Evolutionary conservation across 495 filamentous ascomycete genomes (phyloP), one percentile per base, ranked within the genome.

Genomic region (Eremomyces bilateralis): DNA sequence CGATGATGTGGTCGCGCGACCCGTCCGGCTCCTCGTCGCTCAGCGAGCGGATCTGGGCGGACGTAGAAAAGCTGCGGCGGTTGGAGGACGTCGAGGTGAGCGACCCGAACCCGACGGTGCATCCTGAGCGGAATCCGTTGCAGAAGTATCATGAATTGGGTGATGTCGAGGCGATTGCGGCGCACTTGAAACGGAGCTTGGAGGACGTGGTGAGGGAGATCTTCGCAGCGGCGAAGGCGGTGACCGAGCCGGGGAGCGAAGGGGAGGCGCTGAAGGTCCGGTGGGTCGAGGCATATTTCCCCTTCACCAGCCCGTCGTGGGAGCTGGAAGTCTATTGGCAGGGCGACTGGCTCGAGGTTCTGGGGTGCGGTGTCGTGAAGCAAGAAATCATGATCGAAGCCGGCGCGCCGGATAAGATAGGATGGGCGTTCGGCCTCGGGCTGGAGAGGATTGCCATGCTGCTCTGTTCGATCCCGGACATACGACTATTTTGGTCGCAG

Each of bases 241-340:
- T 4, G 16, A 4, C 12, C 20, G 58, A 63, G 16, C 54, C 64
- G 17, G 59, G 61, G 11, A 48, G 58, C 12, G 58, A 53, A 34
- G 52, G 60, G 5, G 71, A 82, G 41, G 81, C 84, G 17, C 55
- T 95, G 29, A 73, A 69, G 47, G 69, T 93, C 30, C 71, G 88
- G 34, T 97, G 88, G 88, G 73, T 95, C 2, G 84, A 94, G 50
- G 82, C 88, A 2, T 95, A 91, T 53, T 82, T 97, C 59, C 88
- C 88, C 4, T 95, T 94, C 50, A 97, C 88, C 0, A 79, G 70
- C 28, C 88, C 90, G 0, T 83, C 75, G 0, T 97, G 81, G 81
- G 88, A 97, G 44, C 62, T 97, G 8, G 88, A 97, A 50, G 80
- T 97, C 12, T 83, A 79, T 60, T 95, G 85, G 72, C 71, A 80